phyloP scores from a whole-genome alignment of 2,329 filamentous ascomycete genomes.

The Cryphonectria parasitica region DNA sequence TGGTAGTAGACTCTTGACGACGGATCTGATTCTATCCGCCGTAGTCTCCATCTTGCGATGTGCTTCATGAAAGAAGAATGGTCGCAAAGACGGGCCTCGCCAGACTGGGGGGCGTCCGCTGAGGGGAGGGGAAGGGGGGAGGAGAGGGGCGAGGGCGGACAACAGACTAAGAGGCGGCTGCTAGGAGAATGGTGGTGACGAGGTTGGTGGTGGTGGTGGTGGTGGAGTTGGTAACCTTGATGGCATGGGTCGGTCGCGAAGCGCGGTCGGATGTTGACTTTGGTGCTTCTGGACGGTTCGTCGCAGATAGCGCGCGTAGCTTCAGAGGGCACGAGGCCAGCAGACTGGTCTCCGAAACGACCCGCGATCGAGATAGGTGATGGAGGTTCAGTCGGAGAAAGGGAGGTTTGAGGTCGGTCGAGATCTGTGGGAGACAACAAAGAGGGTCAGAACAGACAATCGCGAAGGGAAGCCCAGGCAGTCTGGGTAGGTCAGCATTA shows the following conservation, averaged over 20 bases:
- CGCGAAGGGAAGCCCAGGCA: conserved; percentile 1
- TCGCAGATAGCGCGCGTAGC: conserved; percentile 12
- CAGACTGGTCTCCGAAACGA: neutral
- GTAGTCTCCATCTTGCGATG: conserved; percentile 60
- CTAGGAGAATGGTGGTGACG: neutral
- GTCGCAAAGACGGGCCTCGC: conserved; percentile 24
- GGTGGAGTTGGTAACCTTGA: neutral
- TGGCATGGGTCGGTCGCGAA: conserved; percentile 16
- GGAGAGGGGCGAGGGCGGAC: neutral
- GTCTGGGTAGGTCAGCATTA: conserved; percentile 6
- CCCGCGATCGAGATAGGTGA: neutral
- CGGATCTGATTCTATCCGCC: conserved; percentile 58
- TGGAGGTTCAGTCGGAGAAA: too few relatives aligned
- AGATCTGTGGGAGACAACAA: neutral
- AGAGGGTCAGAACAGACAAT: conserved; percentile 5
- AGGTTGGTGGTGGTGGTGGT: neutral
- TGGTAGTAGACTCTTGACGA: conserved; percentile 57
- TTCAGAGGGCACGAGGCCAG: neutral
- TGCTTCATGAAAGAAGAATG: conserved; percentile 30
- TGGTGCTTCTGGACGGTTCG: neutral
- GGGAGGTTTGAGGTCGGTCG: neutral
- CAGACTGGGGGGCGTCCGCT: neutral
- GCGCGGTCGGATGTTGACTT: conserved; percentile 19
- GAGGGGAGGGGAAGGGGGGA: neutral
- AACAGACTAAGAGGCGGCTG: neutral